phyloP scores from a whole-genome alignment of 2,329 filamentous ascomycete genomes.

The Xylaria sp. region DNA sequence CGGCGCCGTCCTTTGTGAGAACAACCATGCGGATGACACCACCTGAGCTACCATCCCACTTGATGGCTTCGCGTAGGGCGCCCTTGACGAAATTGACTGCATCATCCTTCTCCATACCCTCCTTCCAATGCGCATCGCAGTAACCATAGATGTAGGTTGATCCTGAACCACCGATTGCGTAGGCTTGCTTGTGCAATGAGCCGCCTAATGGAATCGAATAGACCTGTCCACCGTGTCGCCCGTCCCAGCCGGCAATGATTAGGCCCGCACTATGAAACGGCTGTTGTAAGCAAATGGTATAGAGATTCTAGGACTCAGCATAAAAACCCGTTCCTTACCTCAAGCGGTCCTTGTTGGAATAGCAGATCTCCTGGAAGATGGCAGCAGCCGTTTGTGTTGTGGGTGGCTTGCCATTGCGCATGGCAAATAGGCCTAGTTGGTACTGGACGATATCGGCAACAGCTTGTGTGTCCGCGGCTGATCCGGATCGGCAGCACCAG shows the following conservation, averaged over 20 bases:
- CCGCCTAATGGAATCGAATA: conserved; percentile 97
- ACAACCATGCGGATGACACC: conserved; percentile 99
- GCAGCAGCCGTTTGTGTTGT: conserved; percentile 95
- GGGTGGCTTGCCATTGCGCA: conserved; percentile 87
- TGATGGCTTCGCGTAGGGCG: conserved; percentile 92
- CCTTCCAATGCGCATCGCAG: conserved; percentile 95
- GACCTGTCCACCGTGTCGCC: conserved; percentile 93
- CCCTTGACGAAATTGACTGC: conserved; percentile 94
- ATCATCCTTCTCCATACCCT: conserved; percentile 92
- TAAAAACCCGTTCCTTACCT: conserved; percentile 67
- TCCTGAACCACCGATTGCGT: conserved; percentile 94
- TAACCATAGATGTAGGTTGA: conserved; percentile 99
- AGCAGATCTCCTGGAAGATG: conserved; percentile 98
- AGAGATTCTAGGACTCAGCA: neutral
- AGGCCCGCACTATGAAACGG: conserved; percentile 79
- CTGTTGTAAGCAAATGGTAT: conserved; percentile 23
- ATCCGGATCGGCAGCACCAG: conserved; percentile 99
- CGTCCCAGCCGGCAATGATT: conserved; percentile 98
- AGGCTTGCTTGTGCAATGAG: conserved; percentile 96
- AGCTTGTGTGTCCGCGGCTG: conserved; percentile 96
- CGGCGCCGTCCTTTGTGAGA: conserved; percentile 86
- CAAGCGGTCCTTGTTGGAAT: conserved; percentile 93
- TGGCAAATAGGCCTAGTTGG: conserved; percentile 91
- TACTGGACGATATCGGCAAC: conserved; percentile 98
- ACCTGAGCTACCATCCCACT: conserved; percentile 98